phyloP scores from a whole-genome alignment of 257 asterid genomes.

The Solanum pinnatisectum region DNA sequence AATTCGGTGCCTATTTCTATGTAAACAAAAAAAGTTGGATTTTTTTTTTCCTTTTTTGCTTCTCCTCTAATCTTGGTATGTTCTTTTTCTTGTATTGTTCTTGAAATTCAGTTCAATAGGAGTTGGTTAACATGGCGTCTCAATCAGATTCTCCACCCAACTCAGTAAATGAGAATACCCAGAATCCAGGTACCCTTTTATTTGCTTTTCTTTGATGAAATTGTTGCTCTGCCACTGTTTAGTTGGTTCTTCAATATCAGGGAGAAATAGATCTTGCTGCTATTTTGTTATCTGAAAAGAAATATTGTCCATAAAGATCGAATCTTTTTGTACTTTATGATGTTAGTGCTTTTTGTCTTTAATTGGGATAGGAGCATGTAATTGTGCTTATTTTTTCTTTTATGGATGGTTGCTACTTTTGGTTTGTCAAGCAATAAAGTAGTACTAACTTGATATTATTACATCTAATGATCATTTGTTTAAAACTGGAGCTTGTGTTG shows the following conservation, averaged over 20 bases:
- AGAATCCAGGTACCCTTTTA: slow-evolving; percentile 37
- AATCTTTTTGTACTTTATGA: neutral
- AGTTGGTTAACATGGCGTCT: slow-evolving; percentile 35
- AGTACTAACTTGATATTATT: neutral
- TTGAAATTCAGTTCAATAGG: slow-evolving; percentile 8
- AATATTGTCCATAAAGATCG: neutral
- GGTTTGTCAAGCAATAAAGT: neutral
- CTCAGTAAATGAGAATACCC: slow-evolving; percentile 32
- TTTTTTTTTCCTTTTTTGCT: neutral
- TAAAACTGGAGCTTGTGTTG: neutral
- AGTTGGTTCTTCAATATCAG: neutral
- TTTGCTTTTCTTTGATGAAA: neutral
- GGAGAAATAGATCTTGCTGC: too few species aligned
- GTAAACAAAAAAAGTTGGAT: neutral
- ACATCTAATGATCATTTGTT: neutral
- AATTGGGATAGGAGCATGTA: neutral
- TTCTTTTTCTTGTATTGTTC: neutral
- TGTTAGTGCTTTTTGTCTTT: neutral
- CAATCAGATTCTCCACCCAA: slow-evolving; percentile 47
- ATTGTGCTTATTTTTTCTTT: neutral
- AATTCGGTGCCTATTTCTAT: neutral
- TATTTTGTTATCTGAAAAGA: neutral
- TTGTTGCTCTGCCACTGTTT: neutral
- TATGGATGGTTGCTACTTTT: neutral
- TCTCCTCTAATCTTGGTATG: neutral